Evolutionary conservation across 441 rosid species (phyloP).

Genomic region (Gossypium laxum): DNA sequence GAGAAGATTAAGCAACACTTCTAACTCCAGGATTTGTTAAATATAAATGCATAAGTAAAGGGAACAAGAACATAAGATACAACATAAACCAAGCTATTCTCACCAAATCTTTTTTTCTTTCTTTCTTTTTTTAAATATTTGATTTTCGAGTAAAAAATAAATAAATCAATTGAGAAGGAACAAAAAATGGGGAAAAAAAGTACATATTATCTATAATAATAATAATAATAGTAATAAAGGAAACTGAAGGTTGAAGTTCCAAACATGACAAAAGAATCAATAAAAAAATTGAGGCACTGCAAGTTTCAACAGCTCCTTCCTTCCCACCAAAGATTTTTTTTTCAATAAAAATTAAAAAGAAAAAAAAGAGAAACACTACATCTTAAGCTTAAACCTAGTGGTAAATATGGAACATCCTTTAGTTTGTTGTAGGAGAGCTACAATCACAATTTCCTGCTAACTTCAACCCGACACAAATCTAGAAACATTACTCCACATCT

Average conservation of each 20-base stretch:
- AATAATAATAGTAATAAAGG: neutral
- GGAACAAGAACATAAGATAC: neutral
- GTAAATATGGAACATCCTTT: slow-evolving; percentile 41
- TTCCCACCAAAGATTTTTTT: slow-evolving; percentile 28
- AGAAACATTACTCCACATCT: slow-evolving; percentile 34
- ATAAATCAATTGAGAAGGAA: no score
- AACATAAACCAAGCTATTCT: neutral
- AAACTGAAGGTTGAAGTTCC: slow-evolving; percentile 19
- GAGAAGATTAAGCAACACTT: no score
- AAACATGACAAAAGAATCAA: slow-evolving; percentile 46
- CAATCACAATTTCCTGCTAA: slow-evolving; percentile 43
- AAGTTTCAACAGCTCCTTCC: slow-evolving; percentile 46
- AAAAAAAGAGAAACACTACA: slow-evolving; percentile 20
- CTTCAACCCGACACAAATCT: slow-evolving; percentile 41
- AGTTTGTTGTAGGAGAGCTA: slow-evolving; percentile 43
- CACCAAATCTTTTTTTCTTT: neutral
- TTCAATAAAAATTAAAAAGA: neutral
- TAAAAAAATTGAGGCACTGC: slow-evolving; percentile 43
- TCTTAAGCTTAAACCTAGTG: slow-evolving; percentile 32
- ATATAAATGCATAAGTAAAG: no score
- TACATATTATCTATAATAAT: neutral
- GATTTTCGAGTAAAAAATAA: no score
- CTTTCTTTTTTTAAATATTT: neutral
- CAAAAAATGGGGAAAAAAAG: no score
- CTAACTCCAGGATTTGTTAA: no score